Conservation (phyloP, 2,329 filamentous ascomycete species). For the Neopestalotiopsis clavispora region DNA sequence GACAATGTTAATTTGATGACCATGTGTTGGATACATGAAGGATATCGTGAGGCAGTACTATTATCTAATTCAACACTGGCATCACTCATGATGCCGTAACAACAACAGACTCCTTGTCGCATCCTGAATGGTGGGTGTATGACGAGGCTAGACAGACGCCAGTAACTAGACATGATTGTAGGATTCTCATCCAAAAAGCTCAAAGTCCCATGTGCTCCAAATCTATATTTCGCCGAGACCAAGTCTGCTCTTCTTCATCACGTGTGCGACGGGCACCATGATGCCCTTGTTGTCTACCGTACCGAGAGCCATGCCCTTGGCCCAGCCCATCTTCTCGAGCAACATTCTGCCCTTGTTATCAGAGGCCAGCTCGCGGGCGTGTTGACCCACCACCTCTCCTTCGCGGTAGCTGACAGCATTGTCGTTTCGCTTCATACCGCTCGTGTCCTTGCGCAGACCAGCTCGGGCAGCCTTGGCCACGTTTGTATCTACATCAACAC, state of each 20-base stretch:
- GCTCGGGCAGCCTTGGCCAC: slow-evolving; percentile 34
- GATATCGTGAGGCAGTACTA: too few species aligned
- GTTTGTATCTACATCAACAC: slow-evolving; percentile 47
- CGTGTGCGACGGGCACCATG: slow-evolving; percentile 80
- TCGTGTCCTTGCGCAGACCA: slow-evolving; percentile 19
- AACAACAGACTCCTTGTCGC: too few species aligned
- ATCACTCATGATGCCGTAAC: too few species aligned
- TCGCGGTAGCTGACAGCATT: slow-evolving; percentile 68
- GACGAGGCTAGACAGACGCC: too few species aligned
- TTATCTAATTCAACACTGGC: too few species aligned
- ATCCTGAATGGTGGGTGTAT: too few species aligned
- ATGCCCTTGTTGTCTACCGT: slow-evolving; percentile 86
- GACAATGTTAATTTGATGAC: too few species aligned
- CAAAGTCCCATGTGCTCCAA: too few species aligned
- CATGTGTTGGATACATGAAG: too few species aligned
- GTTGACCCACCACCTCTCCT: slow-evolving; percentile 85
- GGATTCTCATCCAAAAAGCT: too few species aligned
- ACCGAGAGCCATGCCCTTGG: slow-evolving; percentile 82
- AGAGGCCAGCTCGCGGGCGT: slow-evolving; percentile 80
- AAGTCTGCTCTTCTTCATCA: slow-evolving; percentile 85
- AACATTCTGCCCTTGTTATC: slow-evolving; percentile 86
- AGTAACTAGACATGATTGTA: too few species aligned
- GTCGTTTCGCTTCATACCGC: slow-evolving; percentile 26
- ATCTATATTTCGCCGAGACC: slow-evolving; percentile 68
- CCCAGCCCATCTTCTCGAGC: slow-evolving; percentile 98